Base-by-base conservation (phyloP, 73 alveolate species). In the Durusdinium trenchii region DNA sequence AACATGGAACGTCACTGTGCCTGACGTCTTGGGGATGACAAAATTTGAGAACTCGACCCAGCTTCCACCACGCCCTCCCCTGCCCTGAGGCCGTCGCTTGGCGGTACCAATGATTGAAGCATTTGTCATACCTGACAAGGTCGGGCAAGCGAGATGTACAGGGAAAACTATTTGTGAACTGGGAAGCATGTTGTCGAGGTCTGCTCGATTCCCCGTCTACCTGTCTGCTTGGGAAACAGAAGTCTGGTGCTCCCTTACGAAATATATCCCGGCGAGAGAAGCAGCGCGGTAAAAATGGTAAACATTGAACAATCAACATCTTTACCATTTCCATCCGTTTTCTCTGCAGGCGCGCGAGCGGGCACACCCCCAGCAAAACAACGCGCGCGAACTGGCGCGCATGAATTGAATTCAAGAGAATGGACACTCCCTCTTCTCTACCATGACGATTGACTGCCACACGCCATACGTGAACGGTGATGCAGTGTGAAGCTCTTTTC, bases 101-200 rank as follows among this genome's bases (percentile, higher is more conserved):
- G 30, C 92, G 92, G 69, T 82, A 82, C 92, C 92, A 82, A 46
- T 47, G 71, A n/a, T 82, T 82, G 92, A 82, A 82, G 92, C 92
- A 82, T 48, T 82, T 82, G 92, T 82, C 92, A 32, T 82, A 82
- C 92, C 92, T 82, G 69, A 9, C 9, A 9, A 20, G 64, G 20
- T 9, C 28, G 64, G 28, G 28, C 64, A 12, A 54, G 64, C 64
- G n/a, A 0, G 81, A 18, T 14, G 32, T 64, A 32, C 38, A 28
- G 79, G 45, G 42, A 64, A 64, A 64, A 64, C 28, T 9, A 28
- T 32, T 67, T 67, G 9, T n/a, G 81, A 26, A 64, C 38, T 64
- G 23, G 79, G 42, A 6, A 64, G 45, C n/a, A 64, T 16, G 23
- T 6, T 16, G 81, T 67, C 43, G 46, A 32, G 20, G 9, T 54